phyloP scores from a whole-genome alignment of 495 filamentous ascomycete species.

The Parachaetomium inaequale region DNA sequence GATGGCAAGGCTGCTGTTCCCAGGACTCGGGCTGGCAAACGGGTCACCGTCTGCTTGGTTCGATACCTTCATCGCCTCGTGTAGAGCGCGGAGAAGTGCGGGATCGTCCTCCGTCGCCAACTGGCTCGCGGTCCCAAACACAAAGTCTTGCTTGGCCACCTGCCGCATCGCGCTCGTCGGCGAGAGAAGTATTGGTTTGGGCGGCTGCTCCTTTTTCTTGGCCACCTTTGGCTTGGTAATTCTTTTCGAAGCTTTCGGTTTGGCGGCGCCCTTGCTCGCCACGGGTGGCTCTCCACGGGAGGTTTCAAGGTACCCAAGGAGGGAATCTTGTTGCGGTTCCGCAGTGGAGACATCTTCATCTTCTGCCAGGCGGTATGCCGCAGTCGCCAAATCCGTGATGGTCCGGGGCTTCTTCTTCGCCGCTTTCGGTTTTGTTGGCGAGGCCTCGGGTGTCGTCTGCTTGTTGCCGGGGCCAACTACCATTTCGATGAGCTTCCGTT shows the following conservation, averaged over 20 bases:
- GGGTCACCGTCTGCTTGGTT: conserved; percentile 40
- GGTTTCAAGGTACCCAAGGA: conserved; percentile 34
- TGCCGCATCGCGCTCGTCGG: conserved; percentile 67
- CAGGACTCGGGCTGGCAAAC: conserved; percentile 34
- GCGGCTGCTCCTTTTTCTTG: conserved; percentile 45
- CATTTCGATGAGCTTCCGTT: conserved; percentile 51
- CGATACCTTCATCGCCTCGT: conserved; percentile 65
- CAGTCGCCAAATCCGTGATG: conserved; percentile 79
- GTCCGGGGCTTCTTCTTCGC: conserved; percentile 74
- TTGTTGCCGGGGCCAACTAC: conserved; percentile 31
- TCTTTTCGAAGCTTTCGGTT: conserved; percentile 34
- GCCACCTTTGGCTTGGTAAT: conserved; percentile 26
- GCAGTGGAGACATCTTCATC: conserved; percentile 11
- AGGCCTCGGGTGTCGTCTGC: conserved; percentile 24
- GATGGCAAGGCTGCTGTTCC: conserved; percentile 29
- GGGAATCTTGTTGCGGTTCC: conserved; percentile 24
- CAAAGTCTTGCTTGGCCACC: conserved; percentile 69
- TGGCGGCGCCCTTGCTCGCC: conserved; percentile 29
- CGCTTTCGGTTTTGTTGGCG: conserved; percentile 50
- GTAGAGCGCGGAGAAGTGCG: conserved; percentile 61
- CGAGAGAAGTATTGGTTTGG: conserved; percentile 59
- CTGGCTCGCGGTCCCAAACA: conserved; percentile 94
- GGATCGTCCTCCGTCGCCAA: conserved; percentile 74
- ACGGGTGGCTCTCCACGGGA: neutral
- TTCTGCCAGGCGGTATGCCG: conserved; percentile 57